A percentile compares a stretch with the other conserved stretches of the same genome.
Evolutionary conservation across 495 filamentous ascomycete species (phyloP).

Genomic region (Thermothielavioides terrestris): DNA sequence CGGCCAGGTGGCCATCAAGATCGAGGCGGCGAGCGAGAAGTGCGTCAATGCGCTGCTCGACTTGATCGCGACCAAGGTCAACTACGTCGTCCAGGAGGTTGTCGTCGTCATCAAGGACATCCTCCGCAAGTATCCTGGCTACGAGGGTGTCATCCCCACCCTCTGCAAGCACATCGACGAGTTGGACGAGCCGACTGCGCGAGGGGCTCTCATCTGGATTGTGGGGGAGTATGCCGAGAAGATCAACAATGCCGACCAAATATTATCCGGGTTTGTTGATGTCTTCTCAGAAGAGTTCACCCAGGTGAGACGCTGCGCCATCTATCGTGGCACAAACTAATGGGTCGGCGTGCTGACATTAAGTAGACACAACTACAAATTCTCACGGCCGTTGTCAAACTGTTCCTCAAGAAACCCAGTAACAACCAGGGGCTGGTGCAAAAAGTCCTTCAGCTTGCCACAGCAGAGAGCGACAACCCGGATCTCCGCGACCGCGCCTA

Average conservation of each 20-base stretch:
- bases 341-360: slow-evolving; percentile 2
- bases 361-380: slow-evolving; percentile 84
- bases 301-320: slow-evolving; percentile 41
- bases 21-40: slow-evolving; percentile 84
- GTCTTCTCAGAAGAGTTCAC: slow-evolving; percentile 89
- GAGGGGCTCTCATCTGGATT: slow-evolving; percentile 94
- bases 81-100: slow-evolving; percentile 97
- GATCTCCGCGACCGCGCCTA: slow-evolving; percentile 96
- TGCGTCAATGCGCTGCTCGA: slow-evolving; percentile 92
- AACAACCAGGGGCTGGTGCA: slow-evolving; percentile 81
- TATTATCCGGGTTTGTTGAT: slow-evolving; percentile 90
- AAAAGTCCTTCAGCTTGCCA: slow-evolving; percentile 85
- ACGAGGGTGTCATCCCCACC: slow-evolving; percentile 95
- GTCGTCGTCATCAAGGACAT: slow-evolving; percentile 99
- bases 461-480: slow-evolving; percentile 91
- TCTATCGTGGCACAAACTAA: neutral
- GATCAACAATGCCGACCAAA: slow-evolving; percentile 88
- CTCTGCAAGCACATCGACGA: slow-evolving; percentile 96
- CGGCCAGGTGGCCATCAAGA: slow-evolving; percentile 96
- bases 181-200: slow-evolving; percentile 85
- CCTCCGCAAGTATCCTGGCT: slow-evolving; percentile 93
- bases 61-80: slow-evolving; percentile 92
- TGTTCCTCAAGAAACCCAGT: slow-evolving; percentile 93
- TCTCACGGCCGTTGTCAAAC: slow-evolving; percentile 89
- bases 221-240: slow-evolving; percentile 98